phyloP scores from a whole-genome alignment of 805 yeast species.

The Saccharomycopsis sp. region DNA sequence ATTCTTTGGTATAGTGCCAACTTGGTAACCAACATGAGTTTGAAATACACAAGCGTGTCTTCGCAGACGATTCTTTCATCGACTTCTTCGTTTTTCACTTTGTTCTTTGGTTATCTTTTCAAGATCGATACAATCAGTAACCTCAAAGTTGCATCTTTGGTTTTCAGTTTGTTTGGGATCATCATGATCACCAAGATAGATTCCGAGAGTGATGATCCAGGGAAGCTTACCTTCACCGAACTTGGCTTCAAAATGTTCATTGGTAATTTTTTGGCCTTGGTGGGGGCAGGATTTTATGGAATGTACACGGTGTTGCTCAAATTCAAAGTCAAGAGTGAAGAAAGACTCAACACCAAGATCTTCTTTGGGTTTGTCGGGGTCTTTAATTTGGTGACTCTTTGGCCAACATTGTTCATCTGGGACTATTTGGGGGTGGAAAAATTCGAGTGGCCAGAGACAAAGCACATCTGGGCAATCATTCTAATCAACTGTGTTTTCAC shows the following conservation, averaged over 20 bases:
- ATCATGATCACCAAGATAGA: constrained; percentile 69
- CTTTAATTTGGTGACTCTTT: constrained; percentile 59
- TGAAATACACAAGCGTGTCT: constrained; percentile 85
- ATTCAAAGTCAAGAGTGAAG: constrained; percentile 60
- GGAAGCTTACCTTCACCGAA: constrained; percentile 7
- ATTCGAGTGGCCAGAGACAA: constrained; percentile 54
- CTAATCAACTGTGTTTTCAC: constrained; percentile 65
- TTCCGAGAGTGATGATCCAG: constrained; percentile 25
- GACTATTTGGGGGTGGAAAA: constrained; percentile 57
- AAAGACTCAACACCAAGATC: constrained; percentile 70
- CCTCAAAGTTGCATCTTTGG: constrained; percentile 59
- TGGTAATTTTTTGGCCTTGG: constrained; percentile 74
- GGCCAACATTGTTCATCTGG: constrained; percentile 74
- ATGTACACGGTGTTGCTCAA: constrained; percentile 81
- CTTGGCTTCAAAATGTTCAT: constrained; percentile 25
- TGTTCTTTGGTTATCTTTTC: constrained; percentile 66
- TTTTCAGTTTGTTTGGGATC: constrained; percentile 71
- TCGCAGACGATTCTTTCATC: constrained; percentile 90
- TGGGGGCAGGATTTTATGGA: constrained; percentile 88
- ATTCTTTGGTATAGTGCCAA: constrained; percentile 87
- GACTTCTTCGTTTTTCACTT: constrained; percentile 88
- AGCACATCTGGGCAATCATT: constrained; percentile 38
- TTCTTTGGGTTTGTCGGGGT: constrained; percentile 95
- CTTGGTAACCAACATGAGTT: constrained; percentile 77
- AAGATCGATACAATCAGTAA: constrained; percentile 60